Percentiles rank a stretch among this genome's conserved stretches.
Evolutionary conservation across 306 rosid genomes (phyloP).

Genomic region (Inga laurina): DNA sequence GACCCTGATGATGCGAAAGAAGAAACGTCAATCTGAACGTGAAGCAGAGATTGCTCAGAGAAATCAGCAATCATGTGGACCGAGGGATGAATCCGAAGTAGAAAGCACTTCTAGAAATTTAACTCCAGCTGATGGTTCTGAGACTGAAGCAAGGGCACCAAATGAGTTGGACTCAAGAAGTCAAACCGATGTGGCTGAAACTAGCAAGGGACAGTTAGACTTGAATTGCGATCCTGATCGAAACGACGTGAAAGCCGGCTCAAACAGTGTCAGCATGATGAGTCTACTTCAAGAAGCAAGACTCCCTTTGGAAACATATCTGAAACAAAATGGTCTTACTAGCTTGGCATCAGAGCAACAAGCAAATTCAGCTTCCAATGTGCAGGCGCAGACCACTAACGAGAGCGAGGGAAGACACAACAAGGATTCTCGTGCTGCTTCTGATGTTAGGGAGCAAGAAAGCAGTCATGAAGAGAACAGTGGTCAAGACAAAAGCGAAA

Average conservation of each 20-base stretch:
- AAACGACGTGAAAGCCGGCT: slow-evolving; percentile 55
- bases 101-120: slow-evolving; percentile 67
- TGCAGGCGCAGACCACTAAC: slow-evolving; percentile 52
- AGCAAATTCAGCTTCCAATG: slow-evolving; percentile 63
- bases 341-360: slow-evolving; percentile 80
- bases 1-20: slow-evolving; percentile 94
- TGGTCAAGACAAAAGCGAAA: slow-evolving; percentile 59
- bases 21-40: slow-evolving; percentile 95
- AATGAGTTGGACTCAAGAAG: slow-evolving; percentile 64
- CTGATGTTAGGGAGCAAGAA: slow-evolving; percentile 58
- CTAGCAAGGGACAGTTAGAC: slow-evolving; percentile 72
- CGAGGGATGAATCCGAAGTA: slow-evolving; percentile 78
- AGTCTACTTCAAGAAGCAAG: slow-evolving; percentile 82
- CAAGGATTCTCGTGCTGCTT: slow-evolving; percentile 53
- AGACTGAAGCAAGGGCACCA: slow-evolving; percentile 61
- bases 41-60: slow-evolving; percentile 95
- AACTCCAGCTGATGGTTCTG: slow-evolving; percentile 64
- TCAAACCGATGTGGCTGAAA: slow-evolving; percentile 62
- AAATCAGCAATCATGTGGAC: slow-evolving; percentile 60
- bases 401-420: slow-evolving; percentile 64
- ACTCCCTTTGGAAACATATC: slow-evolving; percentile 77
- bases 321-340: slow-evolving; percentile 86
- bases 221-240: slow-evolving; percentile 79
- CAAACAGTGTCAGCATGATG: slow-evolving; percentile 68
- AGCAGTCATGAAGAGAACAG: slow-evolving; percentile 61